Evolutionary conservation across 2,329 filamentous ascomycete genomes (phyloP).

Genomic region (Microsporum canis): DNA sequence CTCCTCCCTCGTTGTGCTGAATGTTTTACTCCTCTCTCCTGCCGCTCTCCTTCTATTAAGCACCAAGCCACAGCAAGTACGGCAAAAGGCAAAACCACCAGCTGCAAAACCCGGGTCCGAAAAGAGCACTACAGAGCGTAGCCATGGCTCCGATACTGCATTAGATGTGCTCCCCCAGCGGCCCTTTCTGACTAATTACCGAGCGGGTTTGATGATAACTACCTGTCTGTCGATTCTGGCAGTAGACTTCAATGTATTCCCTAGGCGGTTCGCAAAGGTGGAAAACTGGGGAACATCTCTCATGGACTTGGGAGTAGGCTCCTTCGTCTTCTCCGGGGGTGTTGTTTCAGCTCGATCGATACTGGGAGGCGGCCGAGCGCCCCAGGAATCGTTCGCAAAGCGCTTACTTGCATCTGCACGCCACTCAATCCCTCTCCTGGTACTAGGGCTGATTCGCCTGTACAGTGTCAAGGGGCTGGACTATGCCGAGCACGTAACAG

Average conservation of each 20-base stretch:
- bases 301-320: constrained; percentile 95
- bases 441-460: constrained; percentile 68
- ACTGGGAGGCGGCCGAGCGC: constrained; percentile 49
- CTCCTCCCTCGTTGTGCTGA: constrained; percentile 59
- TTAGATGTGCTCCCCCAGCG: constrained; percentile 60
- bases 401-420: constrained; percentile 58
- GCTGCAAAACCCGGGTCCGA: constrained; percentile 14
- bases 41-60: constrained; percentile 50
- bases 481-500: constrained; percentile 92
- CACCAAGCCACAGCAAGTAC: constrained; percentile 20
- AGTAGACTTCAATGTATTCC: constrained; percentile 89
- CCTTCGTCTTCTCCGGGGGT: constrained; percentile 90
- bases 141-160: constrained; percentile 12
- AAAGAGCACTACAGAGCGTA: constrained; percentile 12
- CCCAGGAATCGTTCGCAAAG: constrained; percentile 31
- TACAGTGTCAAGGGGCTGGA: constrained; percentile 87
- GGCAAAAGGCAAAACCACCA: constrained; percentile 27
- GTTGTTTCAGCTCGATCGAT: constrained; percentile 77
- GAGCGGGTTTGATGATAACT: constrained; percentile 79
- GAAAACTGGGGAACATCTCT: constrained; percentile 99
- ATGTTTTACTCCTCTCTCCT: constrained; percentile 60
- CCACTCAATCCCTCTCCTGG: constrained; percentile 71
- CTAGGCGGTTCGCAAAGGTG: constrained; percentile 89
- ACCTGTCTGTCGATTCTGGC: constrained; percentile 91
- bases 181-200: constrained; percentile 85